phyloP scores from a whole-genome alignment of 108 stramenopile genomes.

The Nitzschia sp. region DNA sequence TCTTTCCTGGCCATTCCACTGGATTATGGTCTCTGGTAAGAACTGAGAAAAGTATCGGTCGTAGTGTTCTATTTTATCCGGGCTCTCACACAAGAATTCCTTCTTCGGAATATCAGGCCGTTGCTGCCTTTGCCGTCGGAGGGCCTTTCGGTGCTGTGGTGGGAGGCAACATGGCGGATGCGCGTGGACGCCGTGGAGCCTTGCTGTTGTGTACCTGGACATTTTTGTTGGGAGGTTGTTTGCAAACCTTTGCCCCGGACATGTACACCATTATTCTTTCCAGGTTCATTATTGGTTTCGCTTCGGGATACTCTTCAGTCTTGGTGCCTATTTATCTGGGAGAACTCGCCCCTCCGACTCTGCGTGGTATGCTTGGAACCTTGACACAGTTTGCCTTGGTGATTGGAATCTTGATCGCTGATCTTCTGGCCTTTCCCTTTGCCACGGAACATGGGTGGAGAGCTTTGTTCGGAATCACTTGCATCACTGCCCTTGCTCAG shows the following conservation, averaged over 20 bases:
- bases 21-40: conserved; percentile 72
- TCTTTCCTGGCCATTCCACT: conserved; percentile 83
- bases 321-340: conserved; percentile 96
- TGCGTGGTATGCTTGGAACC: conserved; percentile 95
- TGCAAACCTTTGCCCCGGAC: conserved; percentile 71
- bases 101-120: no score
- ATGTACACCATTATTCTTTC: conserved; percentile 77
- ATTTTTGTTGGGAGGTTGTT: conserved; percentile 74
- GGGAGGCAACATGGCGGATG: conserved; percentile 71
- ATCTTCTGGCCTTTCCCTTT: conserved; percentile 84
- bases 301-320: conserved; percentile 84
- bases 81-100: no score
- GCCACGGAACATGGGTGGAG: conserved; percentile 75
- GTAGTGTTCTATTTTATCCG: no score
- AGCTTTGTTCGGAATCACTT: conserved; percentile 82
- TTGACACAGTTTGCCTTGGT: conserved; percentile 96
- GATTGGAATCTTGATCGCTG: conserved; percentile 86
- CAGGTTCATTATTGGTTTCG: conserved; percentile 92
- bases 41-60: no score
- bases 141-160: conserved; percentile 79
- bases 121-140: conserved; percentile 78
- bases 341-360: conserved; percentile 89
- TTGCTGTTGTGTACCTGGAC: conserved; percentile 73
- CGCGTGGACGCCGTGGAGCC: conserved; percentile 72
- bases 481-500: conserved; percentile 72